These are phyloP conservation scores for Triangularia setosa DNA, from an alignment of 2,329 filamentous ascomycete species.

Conservation along the genomic window DNA sequence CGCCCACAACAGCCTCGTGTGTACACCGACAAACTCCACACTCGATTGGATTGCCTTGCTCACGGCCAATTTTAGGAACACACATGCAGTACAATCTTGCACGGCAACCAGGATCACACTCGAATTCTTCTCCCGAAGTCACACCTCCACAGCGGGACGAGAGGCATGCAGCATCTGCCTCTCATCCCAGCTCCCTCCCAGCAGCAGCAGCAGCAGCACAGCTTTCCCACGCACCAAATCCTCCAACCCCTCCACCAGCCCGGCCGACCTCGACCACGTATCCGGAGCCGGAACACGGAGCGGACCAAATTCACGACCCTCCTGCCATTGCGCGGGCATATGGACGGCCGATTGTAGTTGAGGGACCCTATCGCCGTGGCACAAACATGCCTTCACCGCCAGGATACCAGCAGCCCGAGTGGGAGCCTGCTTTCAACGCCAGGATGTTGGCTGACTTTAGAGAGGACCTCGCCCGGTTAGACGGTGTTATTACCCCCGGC, in stretches of 20 bases:
- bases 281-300: slow-evolving; percentile 40
- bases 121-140: neutral
- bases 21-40: neutral
- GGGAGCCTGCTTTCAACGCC: slow-evolving; percentile 20
- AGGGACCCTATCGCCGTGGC: slow-evolving; percentile 21
- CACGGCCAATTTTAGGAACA: slow-evolving; percentile 2
- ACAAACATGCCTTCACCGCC: neutral
- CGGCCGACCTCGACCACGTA: slow-evolving; percentile 30
- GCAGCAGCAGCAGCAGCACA: neutral
- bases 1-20: neutral
- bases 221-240: slow-evolving; percentile 37
- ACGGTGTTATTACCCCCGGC: slow-evolving; percentile 63
- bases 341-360: slow-evolving; percentile 24
- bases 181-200: neutral
- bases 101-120: neutral
- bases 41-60: neutral
- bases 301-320: slow-evolving; percentile 38
- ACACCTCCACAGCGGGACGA: neutral
- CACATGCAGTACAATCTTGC: neutral
- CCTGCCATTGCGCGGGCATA: slow-evolving; percentile 27
- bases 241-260: slow-evolving; percentile 15
- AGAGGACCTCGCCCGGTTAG: slow-evolving; percentile 49
- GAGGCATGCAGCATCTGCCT: neutral
- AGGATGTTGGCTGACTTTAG: slow-evolving; percentile 39
- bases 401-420: slow-evolving; percentile 8